A percentile compares a stretch with the other conserved stretches of the same genome.
Conservation (phyloP, 306 rosid species). For the barrel medic (Medicago truncatula) region DNA sequence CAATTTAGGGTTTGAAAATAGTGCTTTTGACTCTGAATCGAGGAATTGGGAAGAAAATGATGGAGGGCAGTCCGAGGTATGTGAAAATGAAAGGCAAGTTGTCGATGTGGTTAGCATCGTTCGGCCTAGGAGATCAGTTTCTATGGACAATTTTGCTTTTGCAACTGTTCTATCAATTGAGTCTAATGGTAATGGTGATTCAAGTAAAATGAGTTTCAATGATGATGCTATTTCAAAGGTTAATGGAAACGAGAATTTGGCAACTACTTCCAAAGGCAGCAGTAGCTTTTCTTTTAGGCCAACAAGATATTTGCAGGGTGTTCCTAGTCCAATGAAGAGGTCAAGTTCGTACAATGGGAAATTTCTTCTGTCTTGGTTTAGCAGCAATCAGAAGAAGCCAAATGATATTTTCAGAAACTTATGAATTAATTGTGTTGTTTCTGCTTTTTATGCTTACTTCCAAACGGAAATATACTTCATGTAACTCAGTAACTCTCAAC, state of each 20-base stretch:
- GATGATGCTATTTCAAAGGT: conserved; percentile 19
- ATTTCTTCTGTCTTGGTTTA: conserved; percentile 45
- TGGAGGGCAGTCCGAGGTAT: not conserved
- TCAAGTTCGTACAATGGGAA: conserved; percentile 71
- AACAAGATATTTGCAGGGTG: conserved; percentile 46
- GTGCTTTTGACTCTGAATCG: conserved; percentile 45
- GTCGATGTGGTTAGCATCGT: conserved; percentile 4
- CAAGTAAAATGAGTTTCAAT: conserved; percentile 19
- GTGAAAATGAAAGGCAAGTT: conserved; percentile 10
- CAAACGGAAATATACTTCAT: not conserved
- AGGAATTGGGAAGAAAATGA: conserved; percentile 36
- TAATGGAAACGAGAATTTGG: conserved; percentile 44
- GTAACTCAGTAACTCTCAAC: conserved; percentile 50
- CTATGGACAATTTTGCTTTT: conserved; percentile 55
- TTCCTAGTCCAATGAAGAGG: conserved; percentile 62
- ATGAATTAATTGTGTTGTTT: conserved; percentile 22
- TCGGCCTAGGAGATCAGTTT: conserved; percentile 63
- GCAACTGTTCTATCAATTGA: conserved; percentile 33
- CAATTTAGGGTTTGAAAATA: conserved; percentile 29
- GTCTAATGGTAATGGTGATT: conserved; percentile 34
- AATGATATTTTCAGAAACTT: conserved; percentile 54
- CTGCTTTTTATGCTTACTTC: not conserved
- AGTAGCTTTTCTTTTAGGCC: conserved; percentile 60
- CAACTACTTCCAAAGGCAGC: conserved; percentile 43
- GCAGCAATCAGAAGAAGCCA: conserved; percentile 50